Evolutionary conservation across 2,329 filamentous ascomycete species (phyloP).

Genomic region (Sclerotinia nivalis): DNA sequence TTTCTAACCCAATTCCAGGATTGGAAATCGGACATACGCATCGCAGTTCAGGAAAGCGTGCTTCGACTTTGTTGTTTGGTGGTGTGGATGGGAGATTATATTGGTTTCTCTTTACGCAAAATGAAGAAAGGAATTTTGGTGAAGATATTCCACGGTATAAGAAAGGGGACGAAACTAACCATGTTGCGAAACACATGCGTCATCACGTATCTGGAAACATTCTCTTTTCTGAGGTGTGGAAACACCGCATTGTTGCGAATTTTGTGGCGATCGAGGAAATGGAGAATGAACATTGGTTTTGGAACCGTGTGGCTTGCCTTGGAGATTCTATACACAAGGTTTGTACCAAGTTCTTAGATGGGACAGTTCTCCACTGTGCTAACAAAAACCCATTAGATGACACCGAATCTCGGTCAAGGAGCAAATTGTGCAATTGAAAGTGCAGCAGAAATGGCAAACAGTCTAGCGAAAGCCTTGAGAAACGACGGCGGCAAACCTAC

Average conservation of each 20-base stretch:
- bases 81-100: slow-evolving; percentile 3
- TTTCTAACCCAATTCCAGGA: slow-evolving; percentile 23
- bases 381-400: not conserved
- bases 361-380: not conserved
- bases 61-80: slow-evolving; percentile 14
- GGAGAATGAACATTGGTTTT: slow-evolving; percentile 29
- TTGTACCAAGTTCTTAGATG: slow-evolving; percentile 27
- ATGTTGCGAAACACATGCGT: slow-evolving; percentile 2
- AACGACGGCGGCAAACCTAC: slow-evolving; percentile 12
- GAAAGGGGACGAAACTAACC: slow-evolving; percentile 6
- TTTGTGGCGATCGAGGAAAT: slow-evolving; percentile 20
- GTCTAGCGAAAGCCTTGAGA: slow-evolving; percentile 28
- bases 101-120: slow-evolving; percentile 24
- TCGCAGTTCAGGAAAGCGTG: slow-evolving; percentile 10
- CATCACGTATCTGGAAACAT: slow-evolving; percentile 14
- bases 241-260: slow-evolving; percentile 2
- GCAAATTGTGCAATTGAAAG: slow-evolving; percentile 47
- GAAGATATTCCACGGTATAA: slow-evolving; percentile 12
- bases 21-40: slow-evolving; percentile 29
- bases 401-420: slow-evolving; percentile 41
- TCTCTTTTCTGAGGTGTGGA: slow-evolving; percentile 13
- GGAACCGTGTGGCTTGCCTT: slow-evolving; percentile 30
- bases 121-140: slow-evolving; percentile 4
- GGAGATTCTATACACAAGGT: slow-evolving; percentile 33
- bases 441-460: slow-evolving; percentile 43